These are phyloP conservation scores for Oryza australiensis DNA, from an alignment of 176 grass and related monocot genomes.

Conservation along the genomic window DNA sequence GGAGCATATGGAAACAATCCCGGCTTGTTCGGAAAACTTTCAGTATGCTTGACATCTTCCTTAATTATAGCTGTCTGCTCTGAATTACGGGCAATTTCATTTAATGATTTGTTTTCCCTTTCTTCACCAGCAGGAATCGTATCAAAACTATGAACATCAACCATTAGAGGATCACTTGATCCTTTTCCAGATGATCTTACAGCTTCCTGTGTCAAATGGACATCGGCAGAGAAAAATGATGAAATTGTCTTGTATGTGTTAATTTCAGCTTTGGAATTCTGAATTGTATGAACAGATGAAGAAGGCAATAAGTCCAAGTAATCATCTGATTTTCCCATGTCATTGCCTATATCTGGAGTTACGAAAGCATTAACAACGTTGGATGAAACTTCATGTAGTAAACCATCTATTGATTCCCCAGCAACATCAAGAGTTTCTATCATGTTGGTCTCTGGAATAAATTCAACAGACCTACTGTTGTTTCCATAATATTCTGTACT, in stretches of 20 bases:
- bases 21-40: background rate
- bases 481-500: slow-evolving; percentile 6
- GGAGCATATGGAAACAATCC: background rate
- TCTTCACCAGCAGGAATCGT: background rate
- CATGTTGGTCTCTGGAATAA: slow-evolving; percentile 28
- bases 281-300: slow-evolving; percentile 9
- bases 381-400: background rate
- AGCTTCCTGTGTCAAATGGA: background rate
- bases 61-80: background rate
- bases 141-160: background rate
- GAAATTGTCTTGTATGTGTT: background rate
- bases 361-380: background rate
- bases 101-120: too few relatives aligned
- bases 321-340: background rate
- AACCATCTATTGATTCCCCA: background rate
- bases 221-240: background rate
- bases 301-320: slow-evolving; percentile 10
- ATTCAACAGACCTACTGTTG: background rate
- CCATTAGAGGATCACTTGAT: background rate
- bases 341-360: slow-evolving; percentile 17
- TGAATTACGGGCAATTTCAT: too few relatives aligned
- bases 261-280: slow-evolving; percentile 14
- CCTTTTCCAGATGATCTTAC: background rate
- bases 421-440: background rate
- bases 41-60: background rate